Evolutionary conservation across 306 rosid species (phyloP).

Genomic region (Gynostemma pentaphyllum): DNA sequence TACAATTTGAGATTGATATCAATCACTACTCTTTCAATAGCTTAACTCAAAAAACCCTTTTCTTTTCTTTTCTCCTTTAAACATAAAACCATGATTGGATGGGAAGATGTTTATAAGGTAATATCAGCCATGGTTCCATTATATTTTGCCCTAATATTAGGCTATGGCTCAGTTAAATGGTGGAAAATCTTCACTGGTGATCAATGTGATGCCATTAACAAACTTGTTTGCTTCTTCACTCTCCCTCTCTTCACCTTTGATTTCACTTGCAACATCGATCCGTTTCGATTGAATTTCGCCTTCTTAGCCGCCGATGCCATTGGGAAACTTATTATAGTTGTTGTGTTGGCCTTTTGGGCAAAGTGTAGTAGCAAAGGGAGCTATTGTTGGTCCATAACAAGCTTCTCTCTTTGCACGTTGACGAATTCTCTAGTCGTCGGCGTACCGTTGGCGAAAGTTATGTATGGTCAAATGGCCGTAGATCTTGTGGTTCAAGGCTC

Average conservation of each 20-base stretch:
- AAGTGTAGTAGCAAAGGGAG: slow-evolving; percentile 54
- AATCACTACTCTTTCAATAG: neutral
- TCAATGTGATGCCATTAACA: slow-evolving; percentile 76
- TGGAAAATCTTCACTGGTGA: slow-evolving; percentile 66
- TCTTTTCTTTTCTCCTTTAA: neutral
- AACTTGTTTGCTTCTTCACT: slow-evolving; percentile 77
- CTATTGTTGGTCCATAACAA: slow-evolving; percentile 69
- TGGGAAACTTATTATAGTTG: slow-evolving; percentile 54
- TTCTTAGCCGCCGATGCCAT: slow-evolving; percentile 62
- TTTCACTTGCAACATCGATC: slow-evolving; percentile 69
- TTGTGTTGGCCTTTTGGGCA: slow-evolving; percentile 59
- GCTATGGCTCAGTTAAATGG: slow-evolving; percentile 87
- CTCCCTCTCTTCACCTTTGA: slow-evolving; percentile 80
- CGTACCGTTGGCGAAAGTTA: slow-evolving; percentile 54
- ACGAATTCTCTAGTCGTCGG: slow-evolving; percentile 85
- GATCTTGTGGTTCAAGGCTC: slow-evolving; percentile 81
- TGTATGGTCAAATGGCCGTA: slow-evolving; percentile 61
- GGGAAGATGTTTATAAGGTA: slow-evolving; percentile 79
- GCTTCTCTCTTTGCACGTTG: slow-evolving; percentile 63
- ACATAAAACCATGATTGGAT: slow-evolving; percentile 46
- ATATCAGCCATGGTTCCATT: slow-evolving; percentile 68
- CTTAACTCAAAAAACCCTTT: neutral
- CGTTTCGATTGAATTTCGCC: slow-evolving; percentile 52
- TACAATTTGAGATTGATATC: no score
- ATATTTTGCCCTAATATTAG: slow-evolving; percentile 61